A percentile compares a stretch with the other conserved stretches of the same genome.
These are phyloP conservation scores for Botrytis tulipae DNA, from an alignment of 2,329 filamentous ascomycete genomes.

Conservation along the genomic window DNA sequence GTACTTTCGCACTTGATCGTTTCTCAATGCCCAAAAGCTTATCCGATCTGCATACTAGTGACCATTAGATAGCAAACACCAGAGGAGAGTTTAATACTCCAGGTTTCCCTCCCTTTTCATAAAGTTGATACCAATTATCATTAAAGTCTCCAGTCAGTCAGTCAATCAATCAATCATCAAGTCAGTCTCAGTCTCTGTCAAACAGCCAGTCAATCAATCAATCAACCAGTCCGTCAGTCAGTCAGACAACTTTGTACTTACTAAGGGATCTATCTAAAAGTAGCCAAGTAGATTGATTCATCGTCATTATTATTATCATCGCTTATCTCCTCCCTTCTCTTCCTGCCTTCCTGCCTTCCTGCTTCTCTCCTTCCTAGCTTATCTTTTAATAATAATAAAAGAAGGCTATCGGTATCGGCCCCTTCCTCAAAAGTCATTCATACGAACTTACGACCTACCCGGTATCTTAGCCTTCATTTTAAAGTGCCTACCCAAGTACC, in stretches of 20 bases:
- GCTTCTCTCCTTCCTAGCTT: not conserved
- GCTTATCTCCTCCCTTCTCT: not conserved
- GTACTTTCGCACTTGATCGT: not conserved
- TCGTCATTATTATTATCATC: not conserved
- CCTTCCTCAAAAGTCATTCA: not conserved
- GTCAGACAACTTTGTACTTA: not conserved
- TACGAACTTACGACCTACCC: not conserved
- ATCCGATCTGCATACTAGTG: slow-evolving; percentile 9
- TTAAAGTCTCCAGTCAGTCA: not conserved
- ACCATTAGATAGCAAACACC: not conserved
- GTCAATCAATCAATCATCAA: too few species aligned
- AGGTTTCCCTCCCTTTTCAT: not conserved
- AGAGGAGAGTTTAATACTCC: not conserved
- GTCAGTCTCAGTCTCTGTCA: too few species aligned
- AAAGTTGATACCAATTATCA: not conserved
- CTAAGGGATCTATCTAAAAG: not conserved
- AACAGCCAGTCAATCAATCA: not conserved
- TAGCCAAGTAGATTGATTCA: not conserved
- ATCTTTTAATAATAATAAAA: not conserved
- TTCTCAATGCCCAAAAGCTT: slow-evolving; percentile 2
- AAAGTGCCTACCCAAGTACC: not conserved
- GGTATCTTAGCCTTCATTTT: not conserved
- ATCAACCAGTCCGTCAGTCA: too few species aligned
- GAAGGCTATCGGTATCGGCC: not conserved
- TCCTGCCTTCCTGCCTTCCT: not conserved